Evolutionary conservation across 2,329 filamentous ascomycete species (phyloP), one percentile per base, ranked within the genome.

Genomic region (Uncinocarpus reesii): DNA sequence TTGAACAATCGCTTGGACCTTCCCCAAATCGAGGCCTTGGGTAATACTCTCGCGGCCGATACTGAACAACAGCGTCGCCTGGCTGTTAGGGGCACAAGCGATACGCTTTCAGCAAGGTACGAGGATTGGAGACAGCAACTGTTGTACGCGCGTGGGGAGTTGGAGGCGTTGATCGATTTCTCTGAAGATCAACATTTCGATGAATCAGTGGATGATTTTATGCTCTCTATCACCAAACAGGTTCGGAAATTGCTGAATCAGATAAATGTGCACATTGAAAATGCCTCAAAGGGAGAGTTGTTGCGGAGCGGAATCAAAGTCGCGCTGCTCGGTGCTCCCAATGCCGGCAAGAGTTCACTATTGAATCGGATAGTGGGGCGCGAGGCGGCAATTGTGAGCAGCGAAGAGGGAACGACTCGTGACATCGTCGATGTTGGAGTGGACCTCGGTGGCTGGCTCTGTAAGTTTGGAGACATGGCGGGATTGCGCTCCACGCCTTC

Each of bases 171-270:
- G 56, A 96, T 98, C 53, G 92, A 98, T 66, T 98, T 98, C 63
- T 84, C 86, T 1, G 92, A 98, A 64, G 92, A 96, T 60, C 90
- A 98, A 66, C 86, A 96, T 68, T 94, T 98, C 60, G 89, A 96
- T 57, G 88, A 95, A 65, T 83, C 86, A 2, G 84, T 87, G 0
- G 69, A 74, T 0, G 77, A 84, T 48, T 72, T 96, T 18, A 74
- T 93, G 37, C 64, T 61, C 0, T 86, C 81, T 42, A 85, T 95
- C 24, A 76, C 79, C 1, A 56, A 55, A 0, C 80, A 88, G 59
- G 77, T 94, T 2, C 61, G 64, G 1, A 63, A 60, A 0, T 77
- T 96, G 48, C 70, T 80, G 47, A 61, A 63, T 24, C 74, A 81
- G 49, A 81, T 96, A 51, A 69, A 71, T 11, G 64, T 79, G 26